Evolutionary conservation across 108 stramenopile species (phyloP), one percentile per base, ranked within the genome.

Genomic region (Cyclotella sp.): DNA sequence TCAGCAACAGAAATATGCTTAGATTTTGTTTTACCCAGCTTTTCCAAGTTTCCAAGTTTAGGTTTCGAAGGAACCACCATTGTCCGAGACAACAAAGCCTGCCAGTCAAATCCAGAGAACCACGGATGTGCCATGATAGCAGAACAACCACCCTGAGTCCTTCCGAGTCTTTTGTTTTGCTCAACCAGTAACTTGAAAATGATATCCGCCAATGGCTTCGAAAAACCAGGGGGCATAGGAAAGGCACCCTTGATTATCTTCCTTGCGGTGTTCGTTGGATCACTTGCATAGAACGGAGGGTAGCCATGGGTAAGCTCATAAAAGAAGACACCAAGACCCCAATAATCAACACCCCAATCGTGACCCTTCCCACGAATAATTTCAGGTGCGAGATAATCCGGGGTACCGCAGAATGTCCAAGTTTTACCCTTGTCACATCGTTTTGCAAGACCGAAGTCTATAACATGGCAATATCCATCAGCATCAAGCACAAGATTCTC

Each of bases 391-490:
- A 91, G 51, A 65, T 91, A 91, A 46, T 85, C 87, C 0, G 90
- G 90, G 9, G 90, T 91, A 8, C 90, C 90, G 47, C 90, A 91
- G 19, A 87, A 68, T 0, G 90, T 91, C 70, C 66, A 86, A 19
- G 86, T 87, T 67, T 84, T 84, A 24, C 70, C 55, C 0, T 61
- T 42, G 27, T 61, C 52, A 39, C 86, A 63, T 9, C 67, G 27
- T 76, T 91, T 91, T 9, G 90, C 90, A 24, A 89, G 79, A 13
- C 90, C 90, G n/a, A 91, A 80, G 82, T 91, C 90, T n/a, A 87
- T 73, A 4, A 89, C 45, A 46, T 83, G 71, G 46, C 86, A 63
- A 63, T 87, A 89, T 0, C 90, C 90, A 19, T 77, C 65, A 21
- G 30, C 34, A 69, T 89, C 90, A 14, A 91, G 63, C 9, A 90